phyloP scores from a whole-genome alignment of 2,329 filamentous ascomycete species.

The Tolypocladium sp. region DNA sequence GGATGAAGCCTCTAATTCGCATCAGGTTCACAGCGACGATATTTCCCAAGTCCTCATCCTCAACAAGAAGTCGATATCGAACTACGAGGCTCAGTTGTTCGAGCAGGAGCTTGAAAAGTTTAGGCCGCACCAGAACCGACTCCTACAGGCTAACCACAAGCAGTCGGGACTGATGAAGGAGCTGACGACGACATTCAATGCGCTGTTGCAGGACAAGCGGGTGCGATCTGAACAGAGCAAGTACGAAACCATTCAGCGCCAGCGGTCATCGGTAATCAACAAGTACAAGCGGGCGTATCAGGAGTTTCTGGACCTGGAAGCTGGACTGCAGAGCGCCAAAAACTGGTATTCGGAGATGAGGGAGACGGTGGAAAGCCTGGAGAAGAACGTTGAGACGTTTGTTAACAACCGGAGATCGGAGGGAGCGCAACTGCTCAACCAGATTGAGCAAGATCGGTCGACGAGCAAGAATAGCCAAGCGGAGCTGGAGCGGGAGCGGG shows the following conservation, averaged over 20 bases:
- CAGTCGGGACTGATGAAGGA: constrained; percentile 93
- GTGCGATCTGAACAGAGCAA: constrained; percentile 91
- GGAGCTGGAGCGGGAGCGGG: constrained; percentile 77
- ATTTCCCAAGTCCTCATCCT: constrained; percentile 95
- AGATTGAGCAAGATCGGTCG: constrained; percentile 74
- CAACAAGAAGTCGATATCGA: constrained; percentile 93
- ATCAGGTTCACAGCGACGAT: constrained; percentile 84
- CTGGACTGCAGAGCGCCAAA: constrained; percentile 79
- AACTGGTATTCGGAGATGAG: constrained; percentile 95
- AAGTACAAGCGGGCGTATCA: constrained; percentile 89
- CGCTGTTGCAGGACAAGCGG: constrained; percentile 84
- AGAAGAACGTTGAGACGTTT: constrained; percentile 95
- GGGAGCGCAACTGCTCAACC: constrained; percentile 77
- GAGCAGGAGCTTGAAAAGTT: constrained; percentile 98
- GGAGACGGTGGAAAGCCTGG: constrained; percentile 81
- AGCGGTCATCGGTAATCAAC: constrained; percentile 70
- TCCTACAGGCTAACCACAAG: constrained; percentile 91
- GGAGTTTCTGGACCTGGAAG: constrained; percentile 81
- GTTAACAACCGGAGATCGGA: constrained; percentile 90
- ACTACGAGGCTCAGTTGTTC: constrained; percentile 86
- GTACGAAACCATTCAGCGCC: constrained; percentile 80
- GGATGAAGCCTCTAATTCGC: constrained; percentile 10
- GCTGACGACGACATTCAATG: constrained; percentile 77
- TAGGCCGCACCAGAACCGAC: constrained; percentile 79
- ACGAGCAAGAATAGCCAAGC: constrained; percentile 52